phyloP scores from a whole-genome alignment of 306 rosid species.

The Trichosanthes truncata region DNA sequence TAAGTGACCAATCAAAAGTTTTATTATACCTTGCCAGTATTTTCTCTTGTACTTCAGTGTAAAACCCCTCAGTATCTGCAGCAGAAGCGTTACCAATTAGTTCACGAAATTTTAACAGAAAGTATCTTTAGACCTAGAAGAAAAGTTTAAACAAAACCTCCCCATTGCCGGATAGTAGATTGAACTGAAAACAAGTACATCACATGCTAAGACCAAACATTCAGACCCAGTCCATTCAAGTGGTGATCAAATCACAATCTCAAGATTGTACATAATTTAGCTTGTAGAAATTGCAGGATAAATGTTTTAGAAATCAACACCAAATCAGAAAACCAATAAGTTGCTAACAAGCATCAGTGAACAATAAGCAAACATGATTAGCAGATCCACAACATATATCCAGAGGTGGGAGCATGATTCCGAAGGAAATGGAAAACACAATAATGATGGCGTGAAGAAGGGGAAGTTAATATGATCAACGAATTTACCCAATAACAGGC shows the following conservation, averaged over 20 bases:
- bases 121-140: neutral
- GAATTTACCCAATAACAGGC: slow-evolving; percentile 74
- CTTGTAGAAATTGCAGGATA: neutral
- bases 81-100: neutral
- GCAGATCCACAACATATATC: neutral
- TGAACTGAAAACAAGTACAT: neutral
- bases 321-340: neutral
- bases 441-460: neutral
- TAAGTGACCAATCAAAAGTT: slow-evolving; percentile 83
- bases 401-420: neutral
- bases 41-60: slow-evolving; percentile 72
- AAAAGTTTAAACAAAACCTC: neutral
- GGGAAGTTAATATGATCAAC: neutral
- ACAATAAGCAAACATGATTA: neutral
- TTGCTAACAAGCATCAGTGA: neutral
- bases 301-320: neutral
- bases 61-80: slow-evolving; percentile 82
- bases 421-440: neutral
- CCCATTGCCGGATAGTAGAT: neutral
- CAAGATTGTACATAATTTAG: neutral
- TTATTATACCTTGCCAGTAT: slow-evolving; percentile 70
- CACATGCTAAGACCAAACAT: neutral
- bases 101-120: neutral
- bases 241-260: neutral
- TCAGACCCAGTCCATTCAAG: neutral